Percentiles rank a stretch among this genome's conserved stretches.
Evolutionary conservation across 1,139 yeast genomes (phyloP).

Genomic region (Meyerozyma sp.): DNA sequence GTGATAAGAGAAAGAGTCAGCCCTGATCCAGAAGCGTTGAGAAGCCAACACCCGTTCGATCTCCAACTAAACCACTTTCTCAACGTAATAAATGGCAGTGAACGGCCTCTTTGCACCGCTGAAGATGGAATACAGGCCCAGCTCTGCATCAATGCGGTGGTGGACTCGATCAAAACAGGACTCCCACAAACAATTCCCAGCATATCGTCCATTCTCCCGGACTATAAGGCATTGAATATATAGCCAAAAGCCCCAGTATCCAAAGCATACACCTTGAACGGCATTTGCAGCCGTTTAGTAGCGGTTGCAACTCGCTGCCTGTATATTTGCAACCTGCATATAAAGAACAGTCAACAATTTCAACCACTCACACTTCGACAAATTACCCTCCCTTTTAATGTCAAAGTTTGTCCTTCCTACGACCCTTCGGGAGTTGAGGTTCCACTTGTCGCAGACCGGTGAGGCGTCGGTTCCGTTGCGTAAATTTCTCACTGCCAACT

Average conservation of each 20-base stretch:
- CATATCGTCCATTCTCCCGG: conserved; percentile 9
- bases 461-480: conserved; percentile 63
- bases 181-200: conserved; percentile 12
- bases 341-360: conserved; percentile 1
- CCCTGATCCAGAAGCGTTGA: not conserved
- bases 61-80: conserved; percentile 36
- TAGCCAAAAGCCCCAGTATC: not conserved
- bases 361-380: conserved; percentile 7
- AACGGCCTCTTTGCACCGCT: conserved; percentile 28
- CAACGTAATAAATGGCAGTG: conserved; percentile 25
- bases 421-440: conserved; percentile 70
- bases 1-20: conserved; percentile 1
- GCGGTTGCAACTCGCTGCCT: not conserved
- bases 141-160: conserved; percentile 17
- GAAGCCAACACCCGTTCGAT: conserved; percentile 26
- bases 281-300: not conserved
- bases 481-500: conserved; percentile 55
- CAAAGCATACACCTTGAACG: not conserved
- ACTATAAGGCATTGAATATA: conserved; percentile 3
- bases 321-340: not conserved
- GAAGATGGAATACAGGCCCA: conserved; percentile 37
- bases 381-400: conserved; percentile 23
- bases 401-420: conserved; percentile 58
- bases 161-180: conserved; percentile 14
- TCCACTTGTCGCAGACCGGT: conserved; percentile 74